Evolutionary conservation across 148 eudicot genomes (phyloP), one percentile per base, ranked within the genome.

Genomic region (Nepenthes mirabilis): DNA sequence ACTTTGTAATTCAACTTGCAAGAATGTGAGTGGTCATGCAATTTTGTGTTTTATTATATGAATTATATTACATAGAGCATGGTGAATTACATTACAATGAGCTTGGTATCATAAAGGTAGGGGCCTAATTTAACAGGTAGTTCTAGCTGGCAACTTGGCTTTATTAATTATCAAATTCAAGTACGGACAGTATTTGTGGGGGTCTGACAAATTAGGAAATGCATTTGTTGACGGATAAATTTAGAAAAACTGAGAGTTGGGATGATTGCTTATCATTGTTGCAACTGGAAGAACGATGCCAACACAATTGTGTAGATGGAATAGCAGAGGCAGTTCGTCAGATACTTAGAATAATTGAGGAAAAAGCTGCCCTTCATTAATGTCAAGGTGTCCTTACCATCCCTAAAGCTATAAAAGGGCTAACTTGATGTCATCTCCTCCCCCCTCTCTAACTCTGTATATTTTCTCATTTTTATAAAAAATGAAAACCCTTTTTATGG

Each of bases 241-340:
- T 40, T 40, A 8, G 45, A 40, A 23, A 40, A 40, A 8, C 45
- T 40, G 45, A 40, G 8, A 40, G 45, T 40, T 40, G 45, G 45
- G 45, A 40, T 40, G 4, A 4, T 40, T 40, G 6, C 45, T 40
- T 36, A 57, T 75, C 61, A 33, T 60, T 14, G 54, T 45, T 78
- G 82, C 78, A 91, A 96, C 85, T 86, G 63, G 99, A 93, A 75
- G 99, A 88, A 82, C 87, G 89, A 12, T 83, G 96, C 80, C 85
- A 79, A 62, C 82, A 84, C 50, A 79, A 66, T 60, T 82, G 87
- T 51, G 87, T 84, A 67, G 91, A 93, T 72, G 85, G 81, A 47
- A 93, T 91, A 63, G 90, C 94, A 68, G 73, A 74, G 48, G 83
- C 94, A 66, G 84, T 83, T 43, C 85, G 80, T 82, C 94, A 88